Base-by-base conservation (phyloP, 83 land plant species). In the Thuja plicata region DNA sequence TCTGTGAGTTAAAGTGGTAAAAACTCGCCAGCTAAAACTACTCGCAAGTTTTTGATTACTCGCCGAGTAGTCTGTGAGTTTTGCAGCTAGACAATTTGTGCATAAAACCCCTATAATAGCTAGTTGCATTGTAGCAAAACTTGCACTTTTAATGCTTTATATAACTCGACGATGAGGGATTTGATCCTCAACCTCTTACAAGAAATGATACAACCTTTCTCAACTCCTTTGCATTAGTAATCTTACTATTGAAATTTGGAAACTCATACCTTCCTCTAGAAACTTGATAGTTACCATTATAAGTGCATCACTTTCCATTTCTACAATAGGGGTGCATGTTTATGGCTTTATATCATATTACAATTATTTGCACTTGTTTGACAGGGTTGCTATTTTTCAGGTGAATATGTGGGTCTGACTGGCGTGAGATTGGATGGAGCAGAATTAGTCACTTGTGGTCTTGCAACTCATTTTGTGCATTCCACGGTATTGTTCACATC, bases 381-480 rank as follows among this genome's bases (percentile, higher is more conserved):
- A 43, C 71, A 21, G 30, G 73, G 77, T 89, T 62, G 4, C 60
- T 79, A 50, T 30, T 34, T 84, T 57, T 85, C 94, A 97, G 99
- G 99, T 48, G 99, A 97, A 90, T 97, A 93, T 93, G 90, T 94
- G 52, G 99, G 96, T n/a, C 92, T 97, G 8, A 97, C 99, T 21
- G 97, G 99, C 88, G 88, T 92, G n/a, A 92, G 97, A 84, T 87
- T 97, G 88, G 94, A 95, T 94, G 99, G 99, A 88, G 94, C 97
- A 87, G 99, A 97, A 80, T 91, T 97, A 96, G 94, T 97, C 92
- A 92, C 95, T 35, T 96, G 97, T 92, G 97, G 99, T 85, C 95
- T 97, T 89, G 97, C 97, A 79, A 97, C 99, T 52, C 97, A 97
- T 86, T 97, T 92, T 95, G 97, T 97, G 37, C 92, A 91, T 60